Conservation (phyloP, 495 filamentous ascomycete species). For the Recurvomyces mirabilis region DNA sequence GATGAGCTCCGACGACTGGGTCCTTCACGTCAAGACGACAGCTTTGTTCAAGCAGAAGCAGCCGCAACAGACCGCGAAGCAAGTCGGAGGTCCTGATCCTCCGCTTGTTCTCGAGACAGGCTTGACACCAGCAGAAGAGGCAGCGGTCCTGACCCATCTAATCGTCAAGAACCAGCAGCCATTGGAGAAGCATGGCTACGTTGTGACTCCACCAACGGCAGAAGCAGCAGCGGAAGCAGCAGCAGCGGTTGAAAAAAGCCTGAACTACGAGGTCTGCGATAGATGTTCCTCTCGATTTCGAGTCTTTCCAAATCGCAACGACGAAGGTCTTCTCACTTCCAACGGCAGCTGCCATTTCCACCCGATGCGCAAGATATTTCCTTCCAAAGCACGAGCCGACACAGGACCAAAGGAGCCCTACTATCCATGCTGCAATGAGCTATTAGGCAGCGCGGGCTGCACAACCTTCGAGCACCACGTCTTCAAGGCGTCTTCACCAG, state of each 20-base stretch:
- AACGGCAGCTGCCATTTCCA: conserved; percentile 73
- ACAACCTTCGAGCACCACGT: conserved; percentile 60
- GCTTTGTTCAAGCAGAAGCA: conserved; percentile 26
- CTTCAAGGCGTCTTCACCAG: conserved; percentile 69
- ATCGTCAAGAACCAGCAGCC: conserved; percentile 42
- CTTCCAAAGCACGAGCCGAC: conserved; percentile 39
- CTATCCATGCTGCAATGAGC: conserved; percentile 68
- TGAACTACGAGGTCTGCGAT: conserved; percentile 79
- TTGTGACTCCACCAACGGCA: conserved; percentile 49
- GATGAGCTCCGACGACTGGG: conserved; percentile 60
- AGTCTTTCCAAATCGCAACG: conserved; percentile 76
- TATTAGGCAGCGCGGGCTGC: conserved; percentile 62
- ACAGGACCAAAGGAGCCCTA: conserved; percentile 39
- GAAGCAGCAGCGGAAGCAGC: conserved; percentile 51
- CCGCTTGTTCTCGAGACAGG: conserved; percentile 49
- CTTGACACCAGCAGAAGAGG: conserved; percentile 54
- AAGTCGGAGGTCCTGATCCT: conserved; percentile 15
- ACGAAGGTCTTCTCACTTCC: conserved; percentile 67
- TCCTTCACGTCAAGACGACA: conserved; percentile 24
- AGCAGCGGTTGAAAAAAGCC: conserved; percentile 50
- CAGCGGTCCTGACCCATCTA: conserved; percentile 49
- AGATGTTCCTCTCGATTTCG: conserved; percentile 79
- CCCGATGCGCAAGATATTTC: conserved; percentile 49
- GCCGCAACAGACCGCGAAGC: conserved; percentile 1
- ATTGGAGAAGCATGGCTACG: conserved; percentile 61